Evolutionary conservation across 495 filamentous ascomycete genomes (phyloP).

Genomic region (Lasiosphaeriaceae sp.): DNA sequence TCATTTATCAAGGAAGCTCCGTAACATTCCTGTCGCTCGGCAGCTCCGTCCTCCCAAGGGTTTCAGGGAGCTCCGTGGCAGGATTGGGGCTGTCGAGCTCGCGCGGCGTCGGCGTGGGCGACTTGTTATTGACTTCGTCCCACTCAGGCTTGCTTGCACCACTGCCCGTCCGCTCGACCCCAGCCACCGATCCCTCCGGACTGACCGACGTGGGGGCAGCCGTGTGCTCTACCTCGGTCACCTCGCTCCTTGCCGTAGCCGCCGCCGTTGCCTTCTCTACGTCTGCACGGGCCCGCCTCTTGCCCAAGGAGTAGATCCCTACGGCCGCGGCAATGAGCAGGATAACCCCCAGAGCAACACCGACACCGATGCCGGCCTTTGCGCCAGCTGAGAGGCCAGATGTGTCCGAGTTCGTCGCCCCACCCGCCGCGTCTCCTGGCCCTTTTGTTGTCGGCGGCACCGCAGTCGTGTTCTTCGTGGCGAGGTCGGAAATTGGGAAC

Average conservation of each 20-base stretch:
- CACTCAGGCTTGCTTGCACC: constrained; percentile 2
- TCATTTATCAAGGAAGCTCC: constrained; percentile 5
- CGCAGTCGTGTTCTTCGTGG: background rate
- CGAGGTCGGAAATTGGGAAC: background rate
- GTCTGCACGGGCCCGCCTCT: constrained; percentile 1
- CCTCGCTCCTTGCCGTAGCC: background rate
- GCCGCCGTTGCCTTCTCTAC: background rate
- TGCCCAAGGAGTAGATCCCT: constrained; percentile 6
- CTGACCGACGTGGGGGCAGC: background rate
- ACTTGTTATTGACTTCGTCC: constrained; percentile 6
- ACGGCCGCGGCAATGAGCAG: constrained; percentile 7
- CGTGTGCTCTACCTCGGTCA: background rate
- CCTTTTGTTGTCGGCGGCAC: too few relatives aligned
- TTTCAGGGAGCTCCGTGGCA: constrained; percentile 4
- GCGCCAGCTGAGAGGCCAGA: constrained; percentile 14
- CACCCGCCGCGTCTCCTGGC: too few relatives aligned
- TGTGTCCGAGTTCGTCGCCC: background rate
- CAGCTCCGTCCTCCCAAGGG: constrained; percentile 3
- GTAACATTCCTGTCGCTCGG: constrained; percentile 4
- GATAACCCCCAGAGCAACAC: constrained; percentile 2
- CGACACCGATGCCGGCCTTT: constrained; percentile 17
- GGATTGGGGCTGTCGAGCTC: constrained; percentile 9
- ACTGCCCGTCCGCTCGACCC: background rate
- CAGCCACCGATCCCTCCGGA: background rate
- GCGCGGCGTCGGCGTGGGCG: constrained; percentile 5